phyloP scores from a whole-genome alignment of 805 yeast species.

The Maudiozyma turicensis region DNA sequence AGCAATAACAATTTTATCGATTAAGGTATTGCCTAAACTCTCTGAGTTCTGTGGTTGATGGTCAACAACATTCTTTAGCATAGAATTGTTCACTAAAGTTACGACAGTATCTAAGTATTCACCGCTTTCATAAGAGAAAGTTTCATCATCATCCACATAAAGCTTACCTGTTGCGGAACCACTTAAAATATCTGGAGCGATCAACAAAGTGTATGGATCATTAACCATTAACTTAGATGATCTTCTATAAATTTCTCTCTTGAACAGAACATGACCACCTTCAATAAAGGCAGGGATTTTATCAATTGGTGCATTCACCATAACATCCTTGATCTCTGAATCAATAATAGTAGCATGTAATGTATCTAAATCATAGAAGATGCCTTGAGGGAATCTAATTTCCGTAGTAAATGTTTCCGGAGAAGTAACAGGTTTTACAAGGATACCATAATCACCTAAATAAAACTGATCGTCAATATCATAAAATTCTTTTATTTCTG shows the following conservation, averaged over 20 bases:
- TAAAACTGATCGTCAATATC: constrained; percentile 76
- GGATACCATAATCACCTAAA: constrained; percentile 57
- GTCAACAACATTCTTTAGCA: constrained; percentile 23
- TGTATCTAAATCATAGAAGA: constrained; percentile 47
- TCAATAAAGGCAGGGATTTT: constrained; percentile 63
- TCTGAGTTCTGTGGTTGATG: constrained; percentile 20
- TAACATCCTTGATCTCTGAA: constrained; percentile 23
- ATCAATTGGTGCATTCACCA: constrained; percentile 38
- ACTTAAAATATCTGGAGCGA: constrained; percentile 40
- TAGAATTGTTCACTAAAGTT: constrained; percentile 25
- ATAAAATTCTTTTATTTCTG: constrained; percentile 34
- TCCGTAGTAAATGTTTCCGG: constrained; percentile 35
- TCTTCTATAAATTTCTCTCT: constrained; percentile 68
- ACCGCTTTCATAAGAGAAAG: constrained; percentile 46
- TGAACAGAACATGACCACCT: constrained; percentile 69
- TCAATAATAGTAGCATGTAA: constrained; percentile 17
- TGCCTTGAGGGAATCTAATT: constrained; percentile 36
- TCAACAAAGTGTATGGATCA: constrained; percentile 72
- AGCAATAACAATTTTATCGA: constrained; percentile 49
- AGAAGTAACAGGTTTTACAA: constrained; percentile 72
- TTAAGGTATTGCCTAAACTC: constrained; percentile 29
- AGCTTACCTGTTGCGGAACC: constrained; percentile 50
- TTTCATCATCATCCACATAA: constrained; percentile 80
- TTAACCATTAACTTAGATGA: constrained; percentile 62
- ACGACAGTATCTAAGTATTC: constrained; percentile 40